Evolutionary conservation across 139 green algal species (phyloP), one percentile per base, ranked within the genome.

Genomic region (Zygnema circumcarinatum): DNA sequence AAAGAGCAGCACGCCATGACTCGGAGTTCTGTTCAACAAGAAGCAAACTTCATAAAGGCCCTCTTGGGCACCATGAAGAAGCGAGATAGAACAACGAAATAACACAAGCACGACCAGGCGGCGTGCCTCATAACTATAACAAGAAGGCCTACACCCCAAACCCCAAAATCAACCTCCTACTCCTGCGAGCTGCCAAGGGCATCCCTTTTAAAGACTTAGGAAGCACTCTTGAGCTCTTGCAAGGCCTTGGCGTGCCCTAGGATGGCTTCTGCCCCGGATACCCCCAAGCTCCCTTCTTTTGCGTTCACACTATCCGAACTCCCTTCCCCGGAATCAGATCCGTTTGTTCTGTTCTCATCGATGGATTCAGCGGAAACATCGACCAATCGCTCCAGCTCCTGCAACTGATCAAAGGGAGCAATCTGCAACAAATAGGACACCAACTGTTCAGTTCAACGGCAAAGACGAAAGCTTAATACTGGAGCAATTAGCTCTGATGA

Each of bases 341-440:
- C n/a, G n/a, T n/a, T n/a, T n/a, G n/a, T n/a, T n/a, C n/a, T n/a
- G n/a, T n/a, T n/a, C n/a, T n/a, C n/a, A n/a, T 7, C 47, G 47
- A 62, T 16, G 16, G 47, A 16, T 62, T 7, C 16, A 7, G 47
- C 47, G 47, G 47, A 62, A 62, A 32, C n/a, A 56, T 75, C 78
- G 75, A 89, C 47, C n/a, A 91, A 36, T 72, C 87, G 67, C 67
- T 91, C 87, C 81, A 91, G 38, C 21, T 89, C n/a, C 81, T 53
- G 38, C 11, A 91, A 52, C 21, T 91, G 87, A 22, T 91, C 87
- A 31, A 86, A 91, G 0, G 87, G 87, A 36, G 87, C 87, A 69
- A 91, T 73, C 72, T 88, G 82, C n/a, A n/a, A n/a, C n/a, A n/a
- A n/a, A n/a, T n/a, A n/a, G 33, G 41, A 16, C 39, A 29, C 56